These are phyloP conservation scores for Myochromella boudieri DNA, from an alignment of 768 basidiomycete genomes.

Conservation along the genomic window DNA sequence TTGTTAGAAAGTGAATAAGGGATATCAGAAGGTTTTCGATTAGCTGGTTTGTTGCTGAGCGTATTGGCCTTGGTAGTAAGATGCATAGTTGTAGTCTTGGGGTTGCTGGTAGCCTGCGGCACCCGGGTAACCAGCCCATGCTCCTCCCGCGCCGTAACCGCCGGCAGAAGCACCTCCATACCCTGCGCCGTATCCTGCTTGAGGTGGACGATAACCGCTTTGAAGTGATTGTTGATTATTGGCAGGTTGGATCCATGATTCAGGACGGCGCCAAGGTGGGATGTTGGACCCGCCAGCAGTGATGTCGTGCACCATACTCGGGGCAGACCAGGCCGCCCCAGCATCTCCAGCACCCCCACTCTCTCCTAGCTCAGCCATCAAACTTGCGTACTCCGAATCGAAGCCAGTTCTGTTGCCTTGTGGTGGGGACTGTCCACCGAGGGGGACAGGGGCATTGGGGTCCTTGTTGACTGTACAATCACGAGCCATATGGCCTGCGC, in stretches of 20 bases:
- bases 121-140: constrained; percentile 50
- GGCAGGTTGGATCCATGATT: constrained; percentile 72
- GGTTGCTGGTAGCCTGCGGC: constrained; percentile 47
- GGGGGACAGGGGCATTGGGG: constrained; percentile 61
- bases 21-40: constrained; percentile 26
- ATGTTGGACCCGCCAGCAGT: constrained; percentile 77
- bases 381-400: constrained; percentile 95
- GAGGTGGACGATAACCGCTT: constrained; percentile 68
- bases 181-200: constrained; percentile 50
- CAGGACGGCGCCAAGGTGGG: constrained; percentile 90
- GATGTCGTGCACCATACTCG: constrained; percentile 59
- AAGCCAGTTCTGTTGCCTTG: constrained; percentile 72
- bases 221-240: constrained; percentile 49
- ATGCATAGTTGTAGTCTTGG: constrained; percentile 83
- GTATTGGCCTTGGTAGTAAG: constrained; percentile 89
- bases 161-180: constrained; percentile 43
- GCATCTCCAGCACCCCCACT: constrained; percentile 54
- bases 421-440: constrained; percentile 47
- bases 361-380: constrained; percentile 99
- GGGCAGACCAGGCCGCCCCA: constrained; percentile 53
- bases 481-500: constrained; percentile 98
- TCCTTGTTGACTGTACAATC: constrained; percentile 95
- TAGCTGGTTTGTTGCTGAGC: constrained; percentile 66
- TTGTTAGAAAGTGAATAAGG: constrained; percentile 39
- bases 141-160: constrained; percentile 40